Percentiles rank a stretch among this genome's conserved stretches.
Evolutionary conservation across 768 basidiomycete species (phyloP).

Genomic region (Mycena indigotica): DNA sequence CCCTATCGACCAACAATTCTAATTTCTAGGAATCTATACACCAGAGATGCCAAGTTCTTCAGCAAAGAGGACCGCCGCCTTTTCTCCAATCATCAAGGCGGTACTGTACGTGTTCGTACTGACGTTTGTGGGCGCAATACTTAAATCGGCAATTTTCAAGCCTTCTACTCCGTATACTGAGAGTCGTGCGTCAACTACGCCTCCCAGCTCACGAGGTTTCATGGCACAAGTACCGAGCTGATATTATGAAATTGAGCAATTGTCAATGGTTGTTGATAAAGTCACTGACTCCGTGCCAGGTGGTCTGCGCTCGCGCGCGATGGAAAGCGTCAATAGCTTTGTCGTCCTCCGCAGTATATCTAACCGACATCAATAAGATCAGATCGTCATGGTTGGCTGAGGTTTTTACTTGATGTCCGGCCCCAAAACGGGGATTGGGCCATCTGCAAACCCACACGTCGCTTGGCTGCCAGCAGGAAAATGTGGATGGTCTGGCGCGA

Average conservation of each 20-base stretch:
- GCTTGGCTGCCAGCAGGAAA: constrained; percentile 13
- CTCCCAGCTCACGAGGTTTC: constrained; percentile 45
- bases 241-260: not conserved
- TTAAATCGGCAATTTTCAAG: constrained; percentile 45
- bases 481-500: constrained; percentile 7
- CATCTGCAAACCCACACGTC: constrained; percentile 1
- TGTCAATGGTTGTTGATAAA: not conserved
- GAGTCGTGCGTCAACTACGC: constrained; percentile 49
- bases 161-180: constrained; percentile 48
- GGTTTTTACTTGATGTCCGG: constrained; percentile 21
- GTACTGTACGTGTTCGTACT: constrained; percentile 40
- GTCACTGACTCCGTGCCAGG: constrained; percentile 19
- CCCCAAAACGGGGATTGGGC: constrained; percentile 19
- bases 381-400: not conserved
- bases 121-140: constrained; percentile 35
- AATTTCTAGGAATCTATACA: constrained; percentile 17
- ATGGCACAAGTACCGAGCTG: constrained; percentile 56
- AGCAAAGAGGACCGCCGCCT: constrained; percentile 57
- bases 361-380: not conserved
- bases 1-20: no score
- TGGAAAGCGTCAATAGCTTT: constrained; percentile 24
- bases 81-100: constrained; percentile 53
- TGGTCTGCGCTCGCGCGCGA: constrained; percentile 15
- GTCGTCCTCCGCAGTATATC: constrained; percentile 26
- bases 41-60: constrained; percentile 42